phyloP scores from a whole-genome alignment of 352 stramenopile species.

The Phytophthora syringae region DNA sequence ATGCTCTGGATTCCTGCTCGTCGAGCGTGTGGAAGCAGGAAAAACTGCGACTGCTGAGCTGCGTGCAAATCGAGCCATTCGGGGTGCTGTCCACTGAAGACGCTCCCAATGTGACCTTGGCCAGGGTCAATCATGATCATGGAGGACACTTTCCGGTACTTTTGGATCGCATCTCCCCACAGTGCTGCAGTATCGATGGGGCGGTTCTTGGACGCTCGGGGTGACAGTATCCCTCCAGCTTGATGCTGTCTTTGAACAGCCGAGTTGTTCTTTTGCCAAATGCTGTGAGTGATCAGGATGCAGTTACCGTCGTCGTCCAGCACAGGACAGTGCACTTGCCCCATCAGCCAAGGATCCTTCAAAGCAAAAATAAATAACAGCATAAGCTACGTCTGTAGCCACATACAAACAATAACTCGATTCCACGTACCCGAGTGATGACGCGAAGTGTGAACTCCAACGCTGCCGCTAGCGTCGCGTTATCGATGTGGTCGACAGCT shows the following conservation, averaged over 20 bases:
- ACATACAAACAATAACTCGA: not conserved
- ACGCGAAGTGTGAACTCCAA: slow-evolving; percentile 75
- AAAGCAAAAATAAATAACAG: not conserved
- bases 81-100: slow-evolving; percentile 76
- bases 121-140: slow-evolving; percentile 81
- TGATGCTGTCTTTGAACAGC: slow-evolving; percentile 5
- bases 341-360: slow-evolving; percentile 74
- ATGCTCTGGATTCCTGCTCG: slow-evolving; percentile 69
- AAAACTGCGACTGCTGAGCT: slow-evolving; percentile 71
- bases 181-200: slow-evolving; percentile 37
- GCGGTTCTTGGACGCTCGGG: slow-evolving; percentile 23
- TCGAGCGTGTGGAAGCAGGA: slow-evolving; percentile 73
- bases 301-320: slow-evolving; percentile 67
- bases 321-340: slow-evolving; percentile 76
- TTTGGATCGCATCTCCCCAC: slow-evolving; percentile 64
- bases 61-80: slow-evolving; percentile 68
- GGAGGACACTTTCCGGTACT: slow-evolving; percentile 74
- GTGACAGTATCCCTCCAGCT: slow-evolving; percentile 24
- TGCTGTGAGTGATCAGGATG: slow-evolving; percentile 66
- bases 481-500: slow-evolving; percentile 69
- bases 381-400: not conserved
- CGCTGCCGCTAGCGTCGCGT: slow-evolving; percentile 53
- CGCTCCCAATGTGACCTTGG: slow-evolving; percentile 73
- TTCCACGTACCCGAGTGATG: slow-evolving; percentile 56
- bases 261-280: slow-evolving; percentile 67